Percentiles rank a stretch among this genome's conserved stretches.
Evolutionary conservation across 1,139 yeast species (phyloP).

Genomic region (Zygoascus sp.): DNA sequence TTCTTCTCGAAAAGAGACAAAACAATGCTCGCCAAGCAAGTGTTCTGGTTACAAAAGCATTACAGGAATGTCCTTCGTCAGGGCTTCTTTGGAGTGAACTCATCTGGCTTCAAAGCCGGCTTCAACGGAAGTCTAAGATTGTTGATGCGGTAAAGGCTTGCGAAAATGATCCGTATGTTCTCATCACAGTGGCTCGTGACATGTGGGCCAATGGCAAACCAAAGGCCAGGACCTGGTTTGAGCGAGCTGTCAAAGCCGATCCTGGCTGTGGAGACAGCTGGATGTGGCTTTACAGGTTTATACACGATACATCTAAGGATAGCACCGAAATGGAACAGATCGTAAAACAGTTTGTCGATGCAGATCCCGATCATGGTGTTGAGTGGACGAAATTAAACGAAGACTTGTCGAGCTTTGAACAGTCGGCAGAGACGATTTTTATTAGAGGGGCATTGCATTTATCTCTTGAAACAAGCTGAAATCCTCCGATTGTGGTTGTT

Average conservation of each 20-base stretch:
- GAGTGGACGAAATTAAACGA: slow-evolving; percentile 53
- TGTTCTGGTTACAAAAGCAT: slow-evolving; percentile 54
- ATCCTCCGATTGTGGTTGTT: not conserved
- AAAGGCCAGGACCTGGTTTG: slow-evolving; percentile 73
- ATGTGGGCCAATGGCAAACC: slow-evolving; percentile 68
- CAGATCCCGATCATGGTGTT: slow-evolving; percentile 56
- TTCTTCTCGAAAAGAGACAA: slow-evolving; percentile 52
- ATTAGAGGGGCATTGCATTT: slow-evolving; percentile 15
- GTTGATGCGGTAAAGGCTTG: slow-evolving; percentile 71
- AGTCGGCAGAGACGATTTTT: slow-evolving; percentile 39
- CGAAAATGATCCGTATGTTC: slow-evolving; percentile 53
- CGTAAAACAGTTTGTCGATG: slow-evolving; percentile 32
- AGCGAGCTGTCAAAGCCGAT: slow-evolving; percentile 58
- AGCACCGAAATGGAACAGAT: slow-evolving; percentile 26
- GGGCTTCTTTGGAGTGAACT: slow-evolving; percentile 61
- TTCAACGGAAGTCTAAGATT: slow-evolving; percentile 57
- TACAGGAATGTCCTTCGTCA: slow-evolving; percentile 56
- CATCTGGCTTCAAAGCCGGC: slow-evolving; percentile 45
- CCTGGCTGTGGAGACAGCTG: slow-evolving; percentile 68
- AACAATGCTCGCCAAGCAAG: slow-evolving; percentile 52
- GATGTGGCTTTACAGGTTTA: slow-evolving; percentile 59
- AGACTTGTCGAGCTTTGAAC: slow-evolving; percentile 40
- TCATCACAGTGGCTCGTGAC: slow-evolving; percentile 61
- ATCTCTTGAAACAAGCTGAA: not conserved
- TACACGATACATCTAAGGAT: slow-evolving; percentile 16